phyloP scores from a whole-genome alignment of 1,284 basidiomycete species.

The Kwoniella shivajii region DNA sequence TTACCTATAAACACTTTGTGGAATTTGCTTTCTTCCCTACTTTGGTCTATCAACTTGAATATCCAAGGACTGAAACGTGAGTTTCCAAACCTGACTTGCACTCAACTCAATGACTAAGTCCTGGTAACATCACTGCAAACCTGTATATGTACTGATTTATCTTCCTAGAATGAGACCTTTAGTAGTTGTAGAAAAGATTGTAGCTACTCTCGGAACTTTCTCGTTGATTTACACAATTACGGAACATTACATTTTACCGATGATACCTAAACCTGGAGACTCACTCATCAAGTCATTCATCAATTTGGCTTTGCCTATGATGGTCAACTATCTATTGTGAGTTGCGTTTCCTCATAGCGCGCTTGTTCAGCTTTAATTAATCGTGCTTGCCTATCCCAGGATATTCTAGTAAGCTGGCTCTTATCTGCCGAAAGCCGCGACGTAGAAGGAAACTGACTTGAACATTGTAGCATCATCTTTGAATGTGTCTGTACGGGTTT shows the following conservation, averaged over 20 bases:
- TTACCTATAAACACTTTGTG: conserved; percentile 80
- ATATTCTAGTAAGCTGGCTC: conserved; percentile 49
- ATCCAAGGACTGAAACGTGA: conserved; percentile 81
- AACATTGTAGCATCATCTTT: conserved; percentile 48
- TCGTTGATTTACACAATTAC: conserved; percentile 84
- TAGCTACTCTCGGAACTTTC: conserved; percentile 95
- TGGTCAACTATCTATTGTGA: conserved; percentile 61
- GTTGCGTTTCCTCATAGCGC: conserved; percentile 8
- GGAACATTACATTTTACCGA: conserved; percentile 88
- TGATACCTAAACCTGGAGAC: conserved; percentile 66
- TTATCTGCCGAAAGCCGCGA: conserved; percentile 53
- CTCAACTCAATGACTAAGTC: background rate
- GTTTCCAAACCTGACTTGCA: conserved; percentile 22
- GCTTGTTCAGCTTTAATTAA: conserved; percentile 4
- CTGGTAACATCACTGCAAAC: background rate
- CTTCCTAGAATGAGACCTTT: conserved; percentile 76
- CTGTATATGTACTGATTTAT: background rate
- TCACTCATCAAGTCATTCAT: conserved; percentile 75
- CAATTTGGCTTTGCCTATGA: conserved; percentile 90
- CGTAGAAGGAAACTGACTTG: conserved; percentile 58
- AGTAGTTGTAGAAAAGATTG: conserved; percentile 92
- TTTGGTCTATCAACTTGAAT: conserved; percentile 94
- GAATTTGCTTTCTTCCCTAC: conserved; percentile 90
- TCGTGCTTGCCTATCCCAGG: conserved; percentile 13
- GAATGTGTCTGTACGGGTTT: conserved; percentile 96